A percentile compares a stretch with the other conserved stretches of the same genome.
phyloP scores from a whole-genome alignment of 345 rosid genomes.

The Euphorbia pulcherrima region DNA sequence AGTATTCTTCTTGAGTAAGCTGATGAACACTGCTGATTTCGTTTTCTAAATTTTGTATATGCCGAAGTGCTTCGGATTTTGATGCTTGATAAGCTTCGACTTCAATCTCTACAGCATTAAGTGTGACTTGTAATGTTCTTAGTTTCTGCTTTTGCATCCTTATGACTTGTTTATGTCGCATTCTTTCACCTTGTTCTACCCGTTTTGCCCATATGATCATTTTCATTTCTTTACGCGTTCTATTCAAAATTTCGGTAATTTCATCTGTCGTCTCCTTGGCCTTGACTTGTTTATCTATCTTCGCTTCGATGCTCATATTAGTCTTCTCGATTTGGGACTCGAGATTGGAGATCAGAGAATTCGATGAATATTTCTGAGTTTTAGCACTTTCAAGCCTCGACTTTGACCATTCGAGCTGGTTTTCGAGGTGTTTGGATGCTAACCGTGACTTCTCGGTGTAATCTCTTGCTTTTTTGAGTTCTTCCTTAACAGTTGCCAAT shows the following conservation, averaged over 20 bases:
- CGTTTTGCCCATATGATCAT: conserved; percentile 20
- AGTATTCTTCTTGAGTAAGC: conserved; percentile 37
- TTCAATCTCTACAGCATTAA: conserved; percentile 39
- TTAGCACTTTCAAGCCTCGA: conserved; percentile 28
- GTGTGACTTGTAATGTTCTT: conserved; percentile 32
- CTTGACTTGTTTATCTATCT: conserved; percentile 32
- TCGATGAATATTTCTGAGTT: conserved; percentile 29
- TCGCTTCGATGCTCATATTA: conserved; percentile 16
- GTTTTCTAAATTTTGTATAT: conserved; percentile 18
- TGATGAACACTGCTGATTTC: conserved; percentile 14
- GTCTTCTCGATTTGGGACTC: conserved; percentile 32
- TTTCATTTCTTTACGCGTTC: conserved; percentile 23
- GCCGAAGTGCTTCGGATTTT: conserved; percentile 26
- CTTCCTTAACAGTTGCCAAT: conserved; percentile 29
- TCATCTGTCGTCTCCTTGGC: conserved; percentile 23
- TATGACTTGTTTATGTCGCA: conserved; percentile 31
- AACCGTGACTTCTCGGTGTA: conserved; percentile 42
- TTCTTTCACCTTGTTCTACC: conserved; percentile 26
- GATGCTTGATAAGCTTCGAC: conserved; percentile 41
- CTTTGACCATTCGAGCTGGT: conserved; percentile 45
- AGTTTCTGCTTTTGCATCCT: conserved; percentile 45
- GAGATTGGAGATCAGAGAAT: conserved; percentile 27
- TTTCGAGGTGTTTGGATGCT: conserved; percentile 45
- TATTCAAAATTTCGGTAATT: conserved; percentile 20
- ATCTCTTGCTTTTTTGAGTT: conserved; percentile 39